Evolutionary conservation across 1,284 basidiomycete genomes (phyloP), one percentile per base, ranked within the genome.

Genomic region (Papiliotrema laurentii): DNA sequence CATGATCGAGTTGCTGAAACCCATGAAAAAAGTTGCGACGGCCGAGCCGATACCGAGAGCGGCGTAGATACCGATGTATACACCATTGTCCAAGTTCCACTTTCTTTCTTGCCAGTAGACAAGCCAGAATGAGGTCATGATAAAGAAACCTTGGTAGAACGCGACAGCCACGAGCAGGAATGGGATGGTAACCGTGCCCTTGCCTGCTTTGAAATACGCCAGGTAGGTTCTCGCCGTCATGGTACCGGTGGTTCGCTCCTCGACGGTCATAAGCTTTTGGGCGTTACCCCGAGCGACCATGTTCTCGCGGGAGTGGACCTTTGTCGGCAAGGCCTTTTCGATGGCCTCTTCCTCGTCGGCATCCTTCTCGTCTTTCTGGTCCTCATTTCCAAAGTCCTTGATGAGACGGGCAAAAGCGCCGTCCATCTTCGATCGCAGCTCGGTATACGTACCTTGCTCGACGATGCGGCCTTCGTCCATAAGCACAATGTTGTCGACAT

Each of bases 321-420:
- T 67, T 60, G 56, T 72, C 74, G 68, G 54, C 5, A 59, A 72
- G 25, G 59, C 60, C 9, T 69, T 69, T n/a, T 75, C 69, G 36
- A 73, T 72, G 2, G 66, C 73, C 37, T 65, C 57, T 49, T 64
- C 66, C 30, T 71, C 74, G 5, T 73, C 67, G 43, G 70, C 62
- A 37, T 71, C 65, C 33, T 72, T 60, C 53, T 71, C 64, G 44
- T 74, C 66, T 33, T 72, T 61, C 30, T 71, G 63, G 46, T 81
- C 79, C 51, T 79, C 79, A 27, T 79, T 77, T 18, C 82, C 82
- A 54, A 84, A 84, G 56, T 83, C 85, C 22, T 75, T 73, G 48
- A 91, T 76, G 54, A 93, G 84, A 47, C 77, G 78, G 25, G 84
- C 75, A 64, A 93, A 93, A 22, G 83, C 81, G 4, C 85, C 85